These are phyloP conservation scores for Tripterygium wilfordii DNA, from an alignment of 177 flowering plant genomes.

Conservation along the genomic window DNA sequence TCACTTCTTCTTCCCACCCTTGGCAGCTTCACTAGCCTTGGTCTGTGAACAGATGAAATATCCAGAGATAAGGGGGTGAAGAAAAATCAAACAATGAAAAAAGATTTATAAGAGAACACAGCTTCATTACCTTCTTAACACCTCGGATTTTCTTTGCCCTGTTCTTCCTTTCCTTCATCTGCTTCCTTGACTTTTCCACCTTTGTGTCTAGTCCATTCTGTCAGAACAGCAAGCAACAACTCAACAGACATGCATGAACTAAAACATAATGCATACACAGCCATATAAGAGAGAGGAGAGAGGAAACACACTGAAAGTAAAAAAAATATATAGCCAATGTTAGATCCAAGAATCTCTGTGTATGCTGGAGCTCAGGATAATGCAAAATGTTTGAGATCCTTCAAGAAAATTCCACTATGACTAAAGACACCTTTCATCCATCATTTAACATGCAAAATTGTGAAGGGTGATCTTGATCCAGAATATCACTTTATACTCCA, in stretches of 20 bases:
- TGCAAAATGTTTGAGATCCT: no score
- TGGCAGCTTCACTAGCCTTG: slow-evolving; percentile 75
- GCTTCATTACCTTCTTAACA: slow-evolving; percentile 52
- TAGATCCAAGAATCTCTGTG: no score
- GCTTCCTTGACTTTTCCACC: no score
- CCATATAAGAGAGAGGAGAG: not conserved
- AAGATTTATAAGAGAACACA: not conserved
- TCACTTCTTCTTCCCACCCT: slow-evolving; percentile 70
- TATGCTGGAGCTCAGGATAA: no score
- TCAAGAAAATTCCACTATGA: no score
- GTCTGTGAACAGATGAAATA: slow-evolving; percentile 29
- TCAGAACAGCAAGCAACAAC: slow-evolving; percentile 1
- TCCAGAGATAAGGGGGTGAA: not conserved
- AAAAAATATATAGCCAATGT: no score
- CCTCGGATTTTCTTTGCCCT: slow-evolving; percentile 74
- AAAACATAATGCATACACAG: no score
- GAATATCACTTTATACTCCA: no score
- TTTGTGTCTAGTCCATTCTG: slow-evolving; percentile 80
- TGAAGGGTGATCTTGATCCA: no score
- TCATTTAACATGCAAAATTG: no score
- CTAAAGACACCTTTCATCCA: no score
- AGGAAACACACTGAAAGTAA: no score
- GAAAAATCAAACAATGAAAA: not conserved
- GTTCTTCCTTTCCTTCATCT: slow-evolving; percentile 83
- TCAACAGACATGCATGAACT: not conserved